phyloP scores from a whole-genome alignment of 345 rosid genomes.

The Bruguiera sexangula region DNA sequence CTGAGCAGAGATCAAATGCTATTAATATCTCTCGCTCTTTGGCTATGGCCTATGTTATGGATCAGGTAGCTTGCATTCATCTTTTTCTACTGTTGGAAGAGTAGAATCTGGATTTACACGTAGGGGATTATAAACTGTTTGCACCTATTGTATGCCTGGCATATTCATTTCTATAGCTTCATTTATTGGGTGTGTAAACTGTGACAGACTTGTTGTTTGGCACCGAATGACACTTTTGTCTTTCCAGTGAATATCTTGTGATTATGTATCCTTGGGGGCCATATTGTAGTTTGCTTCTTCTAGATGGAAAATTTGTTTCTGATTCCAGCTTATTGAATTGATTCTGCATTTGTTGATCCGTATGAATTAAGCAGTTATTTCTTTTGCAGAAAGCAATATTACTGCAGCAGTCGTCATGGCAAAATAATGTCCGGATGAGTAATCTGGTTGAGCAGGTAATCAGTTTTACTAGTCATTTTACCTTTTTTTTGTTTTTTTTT shows the following conservation, averaged over 20 bases:
- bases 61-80: constrained; percentile 52
- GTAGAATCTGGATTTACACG: not conserved
- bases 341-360: not conserved
- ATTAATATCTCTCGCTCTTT: constrained; percentile 63
- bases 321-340: not conserved
- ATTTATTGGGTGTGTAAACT: no score
- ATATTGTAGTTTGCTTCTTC: constrained; percentile 6
- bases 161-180: not conserved
- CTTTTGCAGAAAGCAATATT: constrained; percentile 63
- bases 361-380: constrained; percentile 4
- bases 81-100: constrained; percentile 1
- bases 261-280: no score
- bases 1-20: constrained; percentile 70
- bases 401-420: constrained; percentile 89
- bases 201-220: no score
- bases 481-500: not conserved
- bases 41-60: constrained; percentile 96
- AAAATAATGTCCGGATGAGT: constrained; percentile 81
- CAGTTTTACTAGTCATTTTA: constrained; percentile 5
- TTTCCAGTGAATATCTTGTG: no score
- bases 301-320: not conserved
- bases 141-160: not conserved
- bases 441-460: constrained; percentile 82
- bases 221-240: no score
- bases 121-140: not conserved